Conservation (phyloP, 2,329 filamentous ascomycete genomes). For the Colletotrichum karsti region DNA sequence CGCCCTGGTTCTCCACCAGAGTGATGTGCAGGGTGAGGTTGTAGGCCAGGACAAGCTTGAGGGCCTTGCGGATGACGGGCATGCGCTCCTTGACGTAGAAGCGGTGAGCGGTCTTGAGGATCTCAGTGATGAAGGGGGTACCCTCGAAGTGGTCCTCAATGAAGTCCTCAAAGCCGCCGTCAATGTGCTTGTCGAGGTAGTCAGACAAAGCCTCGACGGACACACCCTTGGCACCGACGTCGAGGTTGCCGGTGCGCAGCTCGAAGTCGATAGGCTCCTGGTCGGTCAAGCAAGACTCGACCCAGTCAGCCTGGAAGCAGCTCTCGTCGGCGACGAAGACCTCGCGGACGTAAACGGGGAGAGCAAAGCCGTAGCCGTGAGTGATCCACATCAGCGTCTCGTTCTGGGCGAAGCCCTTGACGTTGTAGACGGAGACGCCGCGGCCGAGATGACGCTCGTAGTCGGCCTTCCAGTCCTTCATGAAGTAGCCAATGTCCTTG, state of each 20-base stretch:
- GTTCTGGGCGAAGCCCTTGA: constrained; percentile 81
- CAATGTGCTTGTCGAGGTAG: constrained; percentile 95
- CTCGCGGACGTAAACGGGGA: constrained; percentile 93
- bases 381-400: constrained; percentile 88
- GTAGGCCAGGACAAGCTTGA: constrained; percentile 95
- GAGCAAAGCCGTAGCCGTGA: constrained; percentile 92
- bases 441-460: constrained; percentile 90
- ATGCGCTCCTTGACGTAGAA: constrained; percentile 91
- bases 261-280: constrained; percentile 84
- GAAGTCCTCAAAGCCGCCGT: constrained; percentile 90
- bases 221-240: constrained; percentile 89
- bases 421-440: constrained; percentile 91
- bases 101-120: constrained; percentile 94
- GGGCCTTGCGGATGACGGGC: constrained; percentile 90
- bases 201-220: constrained; percentile 83
- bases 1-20: constrained; percentile 88
- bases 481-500: constrained; percentile 97
- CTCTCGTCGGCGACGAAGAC: constrained; percentile 92
- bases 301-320: constrained; percentile 94
- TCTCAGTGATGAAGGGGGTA: constrained; percentile 93
- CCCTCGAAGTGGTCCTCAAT: constrained; percentile 97
- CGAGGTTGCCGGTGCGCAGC: constrained; percentile 86
- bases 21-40: constrained; percentile 95
- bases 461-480: constrained; percentile 99
- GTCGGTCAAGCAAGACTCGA: constrained; percentile 76